These are phyloP conservation scores for Phytopythium helicoides DNA, from an alignment of 352 stramenopile species.

Conservation along the genomic window DNA sequence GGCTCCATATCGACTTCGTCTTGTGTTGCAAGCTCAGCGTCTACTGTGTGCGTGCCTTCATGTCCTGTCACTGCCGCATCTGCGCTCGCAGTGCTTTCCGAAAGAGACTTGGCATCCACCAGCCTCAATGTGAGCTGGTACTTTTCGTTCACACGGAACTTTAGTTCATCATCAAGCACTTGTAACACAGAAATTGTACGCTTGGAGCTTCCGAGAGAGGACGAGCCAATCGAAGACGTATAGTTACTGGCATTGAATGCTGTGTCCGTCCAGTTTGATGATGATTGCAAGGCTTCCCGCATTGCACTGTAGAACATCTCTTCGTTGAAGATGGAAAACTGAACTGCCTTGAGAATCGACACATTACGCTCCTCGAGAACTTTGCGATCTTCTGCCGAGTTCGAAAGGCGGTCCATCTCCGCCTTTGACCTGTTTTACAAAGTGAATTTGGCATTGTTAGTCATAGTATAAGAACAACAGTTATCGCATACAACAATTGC, in stretches of 20 bases:
- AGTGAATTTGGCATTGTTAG: neutral
- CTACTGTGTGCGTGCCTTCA: neutral
- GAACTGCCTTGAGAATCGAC: conserved; percentile 70
- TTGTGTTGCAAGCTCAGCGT: neutral
- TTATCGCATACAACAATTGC: neutral
- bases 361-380: conserved; percentile 65
- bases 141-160: conserved; percentile 71
- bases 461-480: neutral
- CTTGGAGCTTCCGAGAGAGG: conserved; percentile 18
- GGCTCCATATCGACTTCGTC: conserved; percentile 1
- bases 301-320: conserved; percentile 84
- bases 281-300: conserved; percentile 70
- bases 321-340: conserved; percentile 87
- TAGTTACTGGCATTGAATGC: conserved; percentile 69
- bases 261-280: conserved; percentile 66
- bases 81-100: conserved; percentile 11
- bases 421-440: conserved; percentile 39
- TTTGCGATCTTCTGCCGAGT: conserved; percentile 61
- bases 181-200: conserved; percentile 70
- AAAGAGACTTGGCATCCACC: conserved; percentile 50
- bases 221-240: conserved; percentile 1
- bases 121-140: conserved; percentile 72
- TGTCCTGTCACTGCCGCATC: conserved; percentile 6
- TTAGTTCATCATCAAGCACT: conserved; percentile 80
- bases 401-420: conserved; percentile 53